Evolutionary conservation across 805 yeast species (phyloP).

Genomic region (Zygoascus biomembranicola): DNA sequence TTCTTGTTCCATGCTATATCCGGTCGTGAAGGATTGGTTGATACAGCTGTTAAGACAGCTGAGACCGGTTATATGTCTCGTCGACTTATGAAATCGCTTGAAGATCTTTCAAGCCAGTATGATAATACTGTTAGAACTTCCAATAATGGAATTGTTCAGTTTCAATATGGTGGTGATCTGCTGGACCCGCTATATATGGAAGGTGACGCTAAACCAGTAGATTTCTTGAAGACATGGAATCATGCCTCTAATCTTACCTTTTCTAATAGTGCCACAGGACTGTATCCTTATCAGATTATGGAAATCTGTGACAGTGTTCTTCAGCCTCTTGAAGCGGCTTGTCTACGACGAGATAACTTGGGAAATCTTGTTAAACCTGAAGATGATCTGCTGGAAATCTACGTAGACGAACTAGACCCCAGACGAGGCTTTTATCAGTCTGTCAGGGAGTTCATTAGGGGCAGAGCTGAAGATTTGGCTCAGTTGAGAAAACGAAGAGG

Average conservation of each 20-base stretch:
- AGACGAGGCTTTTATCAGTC: slow-evolving; percentile 79
- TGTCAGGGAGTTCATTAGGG: slow-evolving; percentile 51
- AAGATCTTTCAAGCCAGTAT: slow-evolving; percentile 88
- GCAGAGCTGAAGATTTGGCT: slow-evolving; percentile 52
- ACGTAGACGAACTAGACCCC: slow-evolving; percentile 78
- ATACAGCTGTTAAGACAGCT: slow-evolving; percentile 98
- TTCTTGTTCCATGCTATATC: slow-evolving; percentile 97
- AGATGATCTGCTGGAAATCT: slow-evolving; percentile 40
- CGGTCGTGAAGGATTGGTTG: slow-evolving; percentile 98
- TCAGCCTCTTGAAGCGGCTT: slow-evolving; percentile 48
- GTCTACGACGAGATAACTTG: slow-evolving; percentile 64
- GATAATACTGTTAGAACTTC: slow-evolving; percentile 94
- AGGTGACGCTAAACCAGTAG: slow-evolving; percentile 95
- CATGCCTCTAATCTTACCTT: slow-evolving; percentile 75
- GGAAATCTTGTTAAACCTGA: slow-evolving; percentile 45
- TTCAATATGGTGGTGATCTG: slow-evolving; percentile 97
- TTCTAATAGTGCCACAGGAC: slow-evolving; percentile 38
- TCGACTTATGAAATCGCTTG: slow-evolving; percentile 94
- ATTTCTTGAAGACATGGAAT: slow-evolving; percentile 89
- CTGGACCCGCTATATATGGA: slow-evolving; percentile 98
- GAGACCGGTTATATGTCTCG: slow-evolving; percentile 99
- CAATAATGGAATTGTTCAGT: slow-evolving; percentile 92
- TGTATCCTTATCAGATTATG: slow-evolving; percentile 64
- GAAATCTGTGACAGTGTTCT: slow-evolving; percentile 48
- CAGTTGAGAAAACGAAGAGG: slow-evolving; percentile 37